A percentile compares a stretch with the other conserved stretches of the same genome.
phyloP scores from a whole-genome alignment of 139 green algal genomes.

The Limnomonas spitsbergensis region DNA sequence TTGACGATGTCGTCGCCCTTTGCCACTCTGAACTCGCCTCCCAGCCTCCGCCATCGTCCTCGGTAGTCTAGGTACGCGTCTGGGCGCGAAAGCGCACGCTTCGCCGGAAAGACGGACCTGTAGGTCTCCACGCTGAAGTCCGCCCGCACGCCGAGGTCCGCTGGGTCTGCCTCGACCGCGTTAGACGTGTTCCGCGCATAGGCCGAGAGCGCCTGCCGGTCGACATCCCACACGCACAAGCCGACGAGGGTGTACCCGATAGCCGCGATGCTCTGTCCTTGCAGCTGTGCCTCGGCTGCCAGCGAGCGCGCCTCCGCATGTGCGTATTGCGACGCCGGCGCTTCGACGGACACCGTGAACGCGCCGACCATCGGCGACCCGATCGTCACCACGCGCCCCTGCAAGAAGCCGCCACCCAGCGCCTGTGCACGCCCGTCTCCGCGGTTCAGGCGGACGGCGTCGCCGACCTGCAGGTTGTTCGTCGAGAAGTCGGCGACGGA shows the following conservation, averaged over 20 bases:
- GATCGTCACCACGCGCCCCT: background rate
- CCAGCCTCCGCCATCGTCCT: background rate
- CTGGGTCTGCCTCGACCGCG: background rate
- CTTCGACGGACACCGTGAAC: background rate
- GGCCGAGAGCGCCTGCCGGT: background rate
- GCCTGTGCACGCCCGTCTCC: background rate
- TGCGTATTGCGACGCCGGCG: background rate
- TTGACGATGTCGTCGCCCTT: background rate
- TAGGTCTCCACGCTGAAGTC: slow-evolving; percentile 1
- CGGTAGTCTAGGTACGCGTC: slow-evolving; percentile 16
- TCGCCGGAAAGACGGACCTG: background rate
- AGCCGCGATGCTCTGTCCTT: too few relatives aligned
- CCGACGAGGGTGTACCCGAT: background rate
- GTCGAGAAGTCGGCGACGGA: background rate
- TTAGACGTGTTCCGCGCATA: background rate
- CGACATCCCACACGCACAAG: background rate
- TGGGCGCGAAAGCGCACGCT: background rate
- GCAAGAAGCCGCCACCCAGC: background rate
- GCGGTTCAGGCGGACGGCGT: background rate
- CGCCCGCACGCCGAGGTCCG: background rate
- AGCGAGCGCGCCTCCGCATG: too few relatives aligned
- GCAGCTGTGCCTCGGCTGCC: too few relatives aligned
- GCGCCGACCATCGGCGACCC: background rate
- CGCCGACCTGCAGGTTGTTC: slow-evolving; percentile 4
- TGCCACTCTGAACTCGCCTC: background rate